phyloP scores from a whole-genome alignment of 495 filamentous ascomycete species.

The Patellaria atrata region DNA sequence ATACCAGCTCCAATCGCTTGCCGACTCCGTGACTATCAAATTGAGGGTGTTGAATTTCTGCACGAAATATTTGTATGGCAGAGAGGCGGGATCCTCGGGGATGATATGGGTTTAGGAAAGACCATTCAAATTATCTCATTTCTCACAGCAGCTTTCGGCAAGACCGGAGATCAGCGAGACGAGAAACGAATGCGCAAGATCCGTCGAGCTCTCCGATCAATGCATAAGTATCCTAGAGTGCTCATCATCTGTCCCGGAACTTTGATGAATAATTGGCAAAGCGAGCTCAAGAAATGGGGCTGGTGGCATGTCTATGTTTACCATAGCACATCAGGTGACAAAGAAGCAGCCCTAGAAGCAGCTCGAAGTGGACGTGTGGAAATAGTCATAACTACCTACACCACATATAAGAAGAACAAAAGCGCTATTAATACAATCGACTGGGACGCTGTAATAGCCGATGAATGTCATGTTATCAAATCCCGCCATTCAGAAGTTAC shows the following conservation, averaged over 20 bases:
- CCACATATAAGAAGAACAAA: constrained; percentile 66
- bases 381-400: constrained; percentile 87
- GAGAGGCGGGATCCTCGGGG: constrained; percentile 76
- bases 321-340: constrained; percentile 50
- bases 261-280: constrained; percentile 80
- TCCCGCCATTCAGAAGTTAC: constrained; percentile 64
- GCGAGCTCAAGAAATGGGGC: constrained; percentile 77
- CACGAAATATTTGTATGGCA: constrained; percentile 88
- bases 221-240: constrained; percentile 55
- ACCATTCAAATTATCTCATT: constrained; percentile 96
- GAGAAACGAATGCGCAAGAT: constrained; percentile 85
- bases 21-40: constrained; percentile 83
- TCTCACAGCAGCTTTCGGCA: constrained; percentile 83
- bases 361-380: constrained; percentile 66
- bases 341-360: constrained; percentile 55
- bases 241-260: constrained; percentile 82
- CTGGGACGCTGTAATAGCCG: constrained; percentile 96
- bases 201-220: no score
- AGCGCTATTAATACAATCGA: constrained; percentile 66
- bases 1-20: constrained; percentile 88
- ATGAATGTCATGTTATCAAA: constrained; percentile 92
- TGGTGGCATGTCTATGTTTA: constrained; percentile 86
- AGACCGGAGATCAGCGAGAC: constrained; percentile 84
- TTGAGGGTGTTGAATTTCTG: constrained; percentile 72
- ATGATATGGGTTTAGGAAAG: constrained; percentile 97